Evolutionary conservation across 108 stramenopile species (phyloP).

Genomic region (Craspedostauros australis): DNA sequence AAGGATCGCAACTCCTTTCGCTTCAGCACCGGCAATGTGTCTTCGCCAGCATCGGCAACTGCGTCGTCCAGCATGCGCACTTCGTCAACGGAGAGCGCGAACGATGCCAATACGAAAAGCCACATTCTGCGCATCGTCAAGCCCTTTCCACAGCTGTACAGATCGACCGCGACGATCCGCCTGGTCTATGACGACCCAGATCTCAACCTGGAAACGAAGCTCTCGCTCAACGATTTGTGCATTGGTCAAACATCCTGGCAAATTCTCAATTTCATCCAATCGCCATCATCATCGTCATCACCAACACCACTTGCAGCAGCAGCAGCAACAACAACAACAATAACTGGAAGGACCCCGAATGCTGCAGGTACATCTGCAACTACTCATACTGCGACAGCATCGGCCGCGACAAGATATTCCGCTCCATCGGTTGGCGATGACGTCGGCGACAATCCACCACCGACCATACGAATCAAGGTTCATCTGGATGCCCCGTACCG

Average conservation of each 20-base stretch:
- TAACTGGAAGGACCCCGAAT: slow-evolving; percentile 25
- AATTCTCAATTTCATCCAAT: slow-evolving; percentile 51
- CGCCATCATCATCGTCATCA: neutral
- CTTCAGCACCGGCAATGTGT: slow-evolving; percentile 20
- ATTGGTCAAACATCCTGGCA: slow-evolving; percentile 68
- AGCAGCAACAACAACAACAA: slow-evolving; percentile 10
- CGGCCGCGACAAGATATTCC: neutral
- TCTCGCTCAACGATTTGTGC: slow-evolving; percentile 26
- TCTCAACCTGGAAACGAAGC: slow-evolving; percentile 26
- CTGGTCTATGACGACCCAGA: slow-evolving; percentile 15
- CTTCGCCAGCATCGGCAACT: neutral
- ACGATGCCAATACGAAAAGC: neutral
- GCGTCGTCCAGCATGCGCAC: no score
- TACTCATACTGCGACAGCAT: neutral
- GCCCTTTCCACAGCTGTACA: no score
- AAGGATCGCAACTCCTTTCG: slow-evolving; percentile 72
- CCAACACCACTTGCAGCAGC: neutral
- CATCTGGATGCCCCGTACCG: slow-evolving; percentile 63
- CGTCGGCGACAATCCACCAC: slow-evolving; percentile 26
- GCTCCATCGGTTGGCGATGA: neutral
- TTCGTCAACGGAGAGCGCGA: neutral
- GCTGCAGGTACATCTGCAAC: neutral
- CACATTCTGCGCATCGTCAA: no score
- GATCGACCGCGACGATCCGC: no score
- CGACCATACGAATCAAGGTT: slow-evolving; percentile 70